Conservation (phyloP, 2,329 filamentous ascomycete species). For the Cladosporium sp. region DNA sequence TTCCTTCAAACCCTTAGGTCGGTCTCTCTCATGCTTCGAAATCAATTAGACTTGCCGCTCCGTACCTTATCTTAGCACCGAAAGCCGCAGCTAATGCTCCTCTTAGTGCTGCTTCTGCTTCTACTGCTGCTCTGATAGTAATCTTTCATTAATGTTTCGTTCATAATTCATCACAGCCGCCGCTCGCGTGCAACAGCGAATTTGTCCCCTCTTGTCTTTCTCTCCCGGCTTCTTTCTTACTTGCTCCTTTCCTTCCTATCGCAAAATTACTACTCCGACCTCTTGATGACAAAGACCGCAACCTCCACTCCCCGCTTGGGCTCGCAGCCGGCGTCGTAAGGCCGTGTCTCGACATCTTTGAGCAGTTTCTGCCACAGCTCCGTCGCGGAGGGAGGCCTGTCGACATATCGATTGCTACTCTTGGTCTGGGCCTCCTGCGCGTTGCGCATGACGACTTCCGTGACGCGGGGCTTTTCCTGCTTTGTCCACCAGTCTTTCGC, state of each 20-base stretch:
- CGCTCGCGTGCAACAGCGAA: no score
- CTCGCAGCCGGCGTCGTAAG: conserved; percentile 42
- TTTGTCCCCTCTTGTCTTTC: no score
- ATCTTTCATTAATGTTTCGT: no score
- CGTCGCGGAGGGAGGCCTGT: conserved; percentile 39
- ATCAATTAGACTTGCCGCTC: no score
- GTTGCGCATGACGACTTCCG: conserved; percentile 45
- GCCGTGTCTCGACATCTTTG: conserved; percentile 52
- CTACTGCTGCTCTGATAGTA: no score
- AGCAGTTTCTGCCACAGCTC: conserved; percentile 57
- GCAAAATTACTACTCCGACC: conserved; percentile 23
- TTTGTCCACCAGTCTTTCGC: conserved; percentile 59
- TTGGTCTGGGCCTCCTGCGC: conserved; percentile 42
- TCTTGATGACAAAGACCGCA: conserved; percentile 44
- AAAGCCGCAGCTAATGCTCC: no score
- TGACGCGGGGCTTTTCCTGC: conserved; percentile 58
- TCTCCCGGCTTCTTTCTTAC: no score
- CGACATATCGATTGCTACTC: conserved; percentile 29
- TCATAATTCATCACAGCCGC: no score
- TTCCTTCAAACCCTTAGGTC: no score
- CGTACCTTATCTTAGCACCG: no score
- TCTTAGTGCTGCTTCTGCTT: no score
- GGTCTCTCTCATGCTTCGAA: no score
- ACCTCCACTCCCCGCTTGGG: conserved; percentile 46
- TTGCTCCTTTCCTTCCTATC: background rate